Percentiles rank a stretch among this genome's conserved stretches.
Conservation (phyloP, 306 rosid genomes). For the barrel medic (Medicago truncatula) region MtrunA17r5.0-ANR NC_053049.1:35018001-35018500, state of each 20-base stretch:
- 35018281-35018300: constrained; percentile 93
- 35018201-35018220: constrained; percentile 88
- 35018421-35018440: constrained; percentile 29
- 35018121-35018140: constrained; percentile 18
- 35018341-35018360: constrained; percentile 19
- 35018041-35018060: constrained; percentile 33
- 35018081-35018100: constrained; percentile 13
- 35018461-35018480: constrained; percentile 18
- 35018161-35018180: constrained; percentile 43
- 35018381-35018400: constrained; percentile 30
- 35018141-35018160: constrained; percentile 38
- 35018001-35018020: constrained; percentile 15
- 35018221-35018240: constrained; percentile 87
- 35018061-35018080: constrained; percentile 20
- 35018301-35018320: constrained; percentile 55
- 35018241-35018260: constrained; percentile 98
- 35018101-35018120: constrained; percentile 5
- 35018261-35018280: constrained; percentile 92
- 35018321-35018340: constrained; percentile 36
- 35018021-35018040: constrained; percentile 30
- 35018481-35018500: constrained; percentile 4
- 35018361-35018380: constrained; percentile 11
- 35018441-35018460: constrained; percentile 22
- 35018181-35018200: constrained; percentile 53
- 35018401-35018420: constrained; percentile 32